Evolutionary conservation across 768 basidiomycete genomes (phyloP), one percentile per base, ranked within the genome.

Genomic region (Epithele typhae): DNA sequence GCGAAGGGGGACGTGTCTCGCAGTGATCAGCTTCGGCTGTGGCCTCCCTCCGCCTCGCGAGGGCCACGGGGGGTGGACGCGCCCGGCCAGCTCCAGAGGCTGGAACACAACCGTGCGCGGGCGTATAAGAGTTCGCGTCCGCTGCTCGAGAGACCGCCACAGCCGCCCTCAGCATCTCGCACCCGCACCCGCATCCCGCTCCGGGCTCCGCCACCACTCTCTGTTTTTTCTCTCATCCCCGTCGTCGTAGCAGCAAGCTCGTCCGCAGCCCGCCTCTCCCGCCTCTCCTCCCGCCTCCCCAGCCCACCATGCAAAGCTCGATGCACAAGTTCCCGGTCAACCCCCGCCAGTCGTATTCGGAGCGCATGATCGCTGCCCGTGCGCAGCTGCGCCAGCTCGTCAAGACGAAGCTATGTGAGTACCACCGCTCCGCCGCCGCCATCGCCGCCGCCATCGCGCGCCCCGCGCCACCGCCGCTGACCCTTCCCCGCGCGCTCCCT

Each of bases 301-400:
- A 24, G 33, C 12, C 8, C 44, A 45, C 19, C 50, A 54, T 30
- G 27, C 38, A 48, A 14, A 14, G 27, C 14, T 30, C 27, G 27
- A 30, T 54, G 30, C 45, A 56, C 55, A 54, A 49, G 37, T 63
- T 60, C 51, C 61, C 59, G 21, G 43, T 60, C 25, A 55, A 56
- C 49, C 58, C 57, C 2, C 47, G 41, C 23, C 52, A 46, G 43
- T 48, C 59, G 17, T 63, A 63, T 42, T 56, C 58, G 18, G 61
- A 63, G 46, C 52, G 59, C 24, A 63, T 63, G 61, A 59, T 57
- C 9, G 49, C 57, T 46, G 60, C 61, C 5, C 56, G 61, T 15
- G 46, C 44, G 25, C 58, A 59, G 42, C 50, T 63, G 11, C 59
- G 61, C 22, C 49, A 43, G 11, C 54, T 60, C 33, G 56, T 63